Base-by-base conservation (phyloP, 129 eudicot genomes). In the Artemisia annua region DNA sequence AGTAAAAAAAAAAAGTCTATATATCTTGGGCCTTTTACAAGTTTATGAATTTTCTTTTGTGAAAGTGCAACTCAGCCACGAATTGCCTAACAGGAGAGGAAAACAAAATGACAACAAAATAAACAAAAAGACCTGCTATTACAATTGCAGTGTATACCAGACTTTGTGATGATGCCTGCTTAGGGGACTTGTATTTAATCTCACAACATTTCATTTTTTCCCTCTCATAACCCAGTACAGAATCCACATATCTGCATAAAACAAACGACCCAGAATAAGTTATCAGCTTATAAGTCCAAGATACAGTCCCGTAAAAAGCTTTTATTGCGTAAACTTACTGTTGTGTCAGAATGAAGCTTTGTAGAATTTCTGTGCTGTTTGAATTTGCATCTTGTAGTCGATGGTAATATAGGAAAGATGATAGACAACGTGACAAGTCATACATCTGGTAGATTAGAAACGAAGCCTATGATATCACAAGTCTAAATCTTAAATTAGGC, bases 191-290 rank as follows among this genome's bases (percentile, higher is more conserved):
- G 86, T 84, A 94, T 39, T 84, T 86, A 12, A 94, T 88, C 26
- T 74, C 84, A 77, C 99, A 94, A 69, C 96, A 94, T 78, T 74
- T 90, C 99, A 94, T 88, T 78, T 88, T 90, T 67, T 94, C 97
- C 85, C 85, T 84, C 76, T 95, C 99, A 43, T 72, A 62, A 24
- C 63, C 72, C 80, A 95, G 81, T 32, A 95, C 89, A 79, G 83
- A 92, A 11, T 90, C 96, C 74, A 95, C 99, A 54, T 95, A 95
- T 78, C 98, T 93, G 85, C 75, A 84, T 67, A 24, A 3, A 44
- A 24, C 63, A 70, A 39, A 70, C 35, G 16, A 11, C 11, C 13
- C 53, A 57, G 7, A 4, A 30, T 30, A 24, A 19, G 22, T 58
- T 53, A 71, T 44, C 82, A 44, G 26, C 28, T 61, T 64, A 12